phyloP scores from a whole-genome alignment of 1,284 basidiomycete genomes.

The Apiotrichum domesticum region DNA sequence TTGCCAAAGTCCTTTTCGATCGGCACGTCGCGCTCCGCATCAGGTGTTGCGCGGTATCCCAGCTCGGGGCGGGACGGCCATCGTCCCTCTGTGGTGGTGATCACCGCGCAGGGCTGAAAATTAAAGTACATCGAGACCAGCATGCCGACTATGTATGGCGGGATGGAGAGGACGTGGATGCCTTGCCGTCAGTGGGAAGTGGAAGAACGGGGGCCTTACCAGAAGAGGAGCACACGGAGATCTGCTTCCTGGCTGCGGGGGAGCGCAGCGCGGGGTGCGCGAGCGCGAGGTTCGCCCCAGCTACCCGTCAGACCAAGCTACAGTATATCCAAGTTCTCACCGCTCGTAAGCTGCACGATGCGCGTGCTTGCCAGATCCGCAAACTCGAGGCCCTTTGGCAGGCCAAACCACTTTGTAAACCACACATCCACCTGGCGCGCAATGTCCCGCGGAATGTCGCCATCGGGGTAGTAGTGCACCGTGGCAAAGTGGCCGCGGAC shows the following conservation, averaged over 20 bases:
- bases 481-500: constrained; percentile 25
- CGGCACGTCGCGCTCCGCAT: not conserved
- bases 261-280: constrained; percentile 21
- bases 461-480: constrained; percentile 30
- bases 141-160: constrained; percentile 39
- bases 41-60: not conserved
- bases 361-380: constrained; percentile 23
- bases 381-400: constrained; percentile 21
- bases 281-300: constrained; percentile 36
- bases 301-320: constrained; percentile 8
- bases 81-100: constrained; percentile 12
- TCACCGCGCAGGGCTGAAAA: constrained; percentile 27
- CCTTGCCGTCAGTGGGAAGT: constrained; percentile 15
- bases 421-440: constrained; percentile 29
- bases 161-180: constrained; percentile 40
- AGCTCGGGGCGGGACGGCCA: constrained; percentile 22
- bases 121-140: constrained; percentile 32
- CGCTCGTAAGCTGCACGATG: constrained; percentile 36
- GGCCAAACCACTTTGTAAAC: constrained; percentile 21
- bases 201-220: constrained; percentile 17
- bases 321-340: constrained; percentile 16
- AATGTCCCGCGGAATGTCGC: constrained; percentile 19
- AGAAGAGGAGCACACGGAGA: constrained; percentile 31
- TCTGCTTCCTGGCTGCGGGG: constrained; percentile 24
- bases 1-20: not conserved